Percentiles rank a stretch among this genome's conserved stretches.
Conservation (phyloP, 192 early-diverging fungal genomes). For the Entomortierella beljakovae region DNA sequence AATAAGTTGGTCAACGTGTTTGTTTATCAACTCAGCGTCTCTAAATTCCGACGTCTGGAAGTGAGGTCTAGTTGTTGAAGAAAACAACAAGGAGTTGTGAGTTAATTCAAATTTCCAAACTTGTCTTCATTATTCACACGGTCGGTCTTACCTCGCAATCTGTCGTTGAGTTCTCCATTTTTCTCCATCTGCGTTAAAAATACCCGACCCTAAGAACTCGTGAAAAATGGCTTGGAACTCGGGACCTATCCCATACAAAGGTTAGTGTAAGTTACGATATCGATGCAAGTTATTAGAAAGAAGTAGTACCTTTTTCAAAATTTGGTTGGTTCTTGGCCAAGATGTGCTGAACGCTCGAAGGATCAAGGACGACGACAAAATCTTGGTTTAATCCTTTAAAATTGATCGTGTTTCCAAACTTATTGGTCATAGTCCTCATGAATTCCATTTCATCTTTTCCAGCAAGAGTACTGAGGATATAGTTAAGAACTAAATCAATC, state of each 20-base stretch:
- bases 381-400: slow-evolving; percentile 29
- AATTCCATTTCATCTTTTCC: slow-evolving; percentile 29
- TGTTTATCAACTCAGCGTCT: slow-evolving; percentile 41
- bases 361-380: slow-evolving; percentile 33
- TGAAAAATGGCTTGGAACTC: slow-evolving; percentile 56
- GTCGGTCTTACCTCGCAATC: slow-evolving; percentile 20
- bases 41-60: slow-evolving; percentile 52
- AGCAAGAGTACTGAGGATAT: slow-evolving; percentile 7
- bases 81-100: neutral
- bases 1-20: slow-evolving; percentile 35
- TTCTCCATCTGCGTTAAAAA: slow-evolving; percentile 79
- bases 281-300: no score
- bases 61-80: slow-evolving; percentile 22
- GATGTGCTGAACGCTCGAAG: slow-evolving; percentile 47
- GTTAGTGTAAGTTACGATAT: neutral
- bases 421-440: neutral
- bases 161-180: slow-evolving; percentile 73
- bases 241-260: slow-evolving; percentile 17
- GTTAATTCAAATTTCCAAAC: neutral
- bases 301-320: slow-evolving; percentile 49
- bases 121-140: neutral
- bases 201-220: slow-evolving; percentile 73
- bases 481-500: slow-evolving; percentile 16
- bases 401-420: slow-evolving; percentile 27
- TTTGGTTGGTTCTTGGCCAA: slow-evolving; percentile 50